A percentile compares a stretch with the other conserved stretches of the same genome.
These are phyloP conservation scores for Emiliania huxleyi DNA, from an alignment of 78 protist species.

Conservation along the genomic window DNA sequence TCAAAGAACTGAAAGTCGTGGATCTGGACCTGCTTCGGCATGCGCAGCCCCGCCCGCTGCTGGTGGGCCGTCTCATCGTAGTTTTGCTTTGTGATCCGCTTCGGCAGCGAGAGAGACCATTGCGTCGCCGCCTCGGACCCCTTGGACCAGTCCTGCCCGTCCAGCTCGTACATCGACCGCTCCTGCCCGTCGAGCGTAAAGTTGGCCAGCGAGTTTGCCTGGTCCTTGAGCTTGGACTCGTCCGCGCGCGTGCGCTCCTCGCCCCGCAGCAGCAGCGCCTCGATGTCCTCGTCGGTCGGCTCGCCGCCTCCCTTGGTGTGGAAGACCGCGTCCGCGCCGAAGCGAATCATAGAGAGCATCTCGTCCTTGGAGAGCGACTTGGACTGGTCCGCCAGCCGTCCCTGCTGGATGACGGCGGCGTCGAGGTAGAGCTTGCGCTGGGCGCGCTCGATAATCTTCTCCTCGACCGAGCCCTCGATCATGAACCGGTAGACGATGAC, in stretches of 20 bases:
- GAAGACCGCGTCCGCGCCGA: slow-evolving; percentile 6
- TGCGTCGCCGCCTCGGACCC: background rate
- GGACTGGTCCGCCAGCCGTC: background rate
- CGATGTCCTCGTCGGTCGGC: slow-evolving; percentile 66
- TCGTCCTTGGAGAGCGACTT: background rate
- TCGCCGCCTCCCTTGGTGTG: background rate
- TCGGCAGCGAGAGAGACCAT: slow-evolving; percentile 57
- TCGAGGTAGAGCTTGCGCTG: slow-evolving; percentile 92
- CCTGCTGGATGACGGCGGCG: slow-evolving; percentile 90
- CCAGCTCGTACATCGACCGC: slow-evolving; percentile 71
- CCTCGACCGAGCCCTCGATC: slow-evolving; percentile 84
- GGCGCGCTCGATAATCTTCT: slow-evolving; percentile 92
- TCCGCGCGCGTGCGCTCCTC: slow-evolving; percentile 57
- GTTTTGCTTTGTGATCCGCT: slow-evolving; percentile 58
- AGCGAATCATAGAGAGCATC: background rate
- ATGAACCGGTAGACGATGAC: slow-evolving; percentile 83
- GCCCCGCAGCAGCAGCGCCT: slow-evolving; percentile 71
- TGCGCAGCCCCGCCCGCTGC: background rate
- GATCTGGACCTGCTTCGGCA: background rate
- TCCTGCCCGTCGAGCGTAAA: slow-evolving; percentile 61
- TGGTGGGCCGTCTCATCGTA: slow-evolving; percentile 45
- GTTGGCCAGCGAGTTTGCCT: background rate
- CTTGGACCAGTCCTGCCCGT: slow-evolving; percentile 75
- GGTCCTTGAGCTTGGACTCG: background rate
- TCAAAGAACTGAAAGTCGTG: slow-evolving; percentile 44